A percentile compares a stretch with the other conserved stretches of the same genome.
Evolutionary conservation across 345 rosid species (phyloP).

Genomic region (Alliaria petiolata): DNA sequence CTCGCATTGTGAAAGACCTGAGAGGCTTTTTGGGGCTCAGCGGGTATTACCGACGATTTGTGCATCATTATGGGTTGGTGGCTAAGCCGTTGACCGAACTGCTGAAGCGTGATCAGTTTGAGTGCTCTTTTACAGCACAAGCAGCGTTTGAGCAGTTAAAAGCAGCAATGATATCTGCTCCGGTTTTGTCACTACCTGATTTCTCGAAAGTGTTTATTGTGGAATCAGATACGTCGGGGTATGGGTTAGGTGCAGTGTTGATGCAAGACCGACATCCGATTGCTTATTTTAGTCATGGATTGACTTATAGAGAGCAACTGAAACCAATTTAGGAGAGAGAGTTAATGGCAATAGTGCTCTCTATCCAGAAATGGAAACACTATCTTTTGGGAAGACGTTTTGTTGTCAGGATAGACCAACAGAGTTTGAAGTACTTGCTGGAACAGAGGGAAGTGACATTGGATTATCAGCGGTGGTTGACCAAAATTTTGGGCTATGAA

Average conservation of each 20-base stretch:
- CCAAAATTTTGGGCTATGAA: background rate
- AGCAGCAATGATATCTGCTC: too few species aligned
- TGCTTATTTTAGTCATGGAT: background rate
- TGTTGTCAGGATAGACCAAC: background rate
- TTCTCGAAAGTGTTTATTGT: too few species aligned
- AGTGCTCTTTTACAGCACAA: fast-evolving
- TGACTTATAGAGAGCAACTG: fast-evolving
- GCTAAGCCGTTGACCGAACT: too few species aligned
- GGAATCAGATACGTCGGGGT: too few species aligned
- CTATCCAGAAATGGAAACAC: background rate
- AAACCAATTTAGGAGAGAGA: background rate
- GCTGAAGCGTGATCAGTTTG: too few species aligned
- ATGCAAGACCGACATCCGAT: background rate
- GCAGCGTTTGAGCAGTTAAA: too few species aligned
- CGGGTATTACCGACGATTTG: too few species aligned
- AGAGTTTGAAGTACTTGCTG: background rate
- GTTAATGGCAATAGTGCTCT: background rate
- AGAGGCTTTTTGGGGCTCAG: too few species aligned
- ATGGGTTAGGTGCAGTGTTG: background rate
- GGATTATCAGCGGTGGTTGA: background rate
- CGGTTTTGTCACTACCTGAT: too few species aligned
- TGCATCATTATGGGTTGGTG: too few species aligned
- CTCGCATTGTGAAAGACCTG: fast-evolving
- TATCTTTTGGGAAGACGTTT: too few species aligned
- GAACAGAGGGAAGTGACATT: background rate